Evolutionary conservation across 2,329 filamentous ascomycete species (phyloP).

Genomic region (Fusarium pininemorale): DNA sequence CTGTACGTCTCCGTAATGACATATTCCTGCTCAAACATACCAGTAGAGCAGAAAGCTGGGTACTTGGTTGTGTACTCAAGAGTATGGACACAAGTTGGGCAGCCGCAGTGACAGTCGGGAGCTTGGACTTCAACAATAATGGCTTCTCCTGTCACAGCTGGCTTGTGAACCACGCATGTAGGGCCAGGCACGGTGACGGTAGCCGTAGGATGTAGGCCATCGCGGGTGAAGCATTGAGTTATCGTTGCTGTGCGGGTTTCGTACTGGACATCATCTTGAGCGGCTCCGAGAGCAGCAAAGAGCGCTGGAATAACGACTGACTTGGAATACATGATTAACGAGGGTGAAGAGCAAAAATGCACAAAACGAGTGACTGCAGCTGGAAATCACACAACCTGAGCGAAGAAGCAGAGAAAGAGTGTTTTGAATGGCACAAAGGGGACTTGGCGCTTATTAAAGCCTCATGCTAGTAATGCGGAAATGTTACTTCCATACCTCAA

Average conservation of each 20-base stretch:
- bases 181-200: neutral
- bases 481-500: neutral
- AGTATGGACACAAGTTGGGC: constrained; percentile 20
- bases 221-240: constrained; percentile 18
- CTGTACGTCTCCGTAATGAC: constrained; percentile 24
- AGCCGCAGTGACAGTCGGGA: constrained; percentile 29
- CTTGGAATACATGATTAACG: constrained; percentile 5
- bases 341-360: neutral
- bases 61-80: constrained; percentile 16
- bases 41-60: constrained; percentile 15
- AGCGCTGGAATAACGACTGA: constrained; percentile 3
- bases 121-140: constrained; percentile 21
- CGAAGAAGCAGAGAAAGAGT: too few relatives aligned
- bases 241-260: constrained; percentile 21
- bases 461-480: neutral
- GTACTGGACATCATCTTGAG: constrained; percentile 1
- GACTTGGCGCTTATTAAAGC: neutral
- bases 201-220: neutral
- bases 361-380: neutral
- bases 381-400: neutral
- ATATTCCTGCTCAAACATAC: constrained; percentile 25
- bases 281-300: neutral
- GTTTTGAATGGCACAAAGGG: neutral
- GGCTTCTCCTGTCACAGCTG: constrained; percentile 15
- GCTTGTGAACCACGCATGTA: neutral